phyloP scores from a whole-genome alignment of 1,139 yeast genomes.

The Sugiyamaella castrensis region DNA sequence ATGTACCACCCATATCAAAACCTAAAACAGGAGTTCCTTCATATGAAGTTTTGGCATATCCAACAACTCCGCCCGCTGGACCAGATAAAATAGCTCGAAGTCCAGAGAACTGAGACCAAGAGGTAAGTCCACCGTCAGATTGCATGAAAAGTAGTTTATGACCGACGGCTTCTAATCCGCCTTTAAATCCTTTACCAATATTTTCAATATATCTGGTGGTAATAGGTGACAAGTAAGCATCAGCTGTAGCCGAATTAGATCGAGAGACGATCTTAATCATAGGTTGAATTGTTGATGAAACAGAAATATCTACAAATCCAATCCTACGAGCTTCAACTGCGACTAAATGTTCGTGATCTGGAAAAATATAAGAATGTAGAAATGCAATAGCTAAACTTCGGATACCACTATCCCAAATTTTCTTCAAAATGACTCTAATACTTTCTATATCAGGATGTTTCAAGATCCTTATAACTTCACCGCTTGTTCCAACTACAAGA shows the following conservation, averaged over 20 bases:
- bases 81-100: conserved; percentile 53
- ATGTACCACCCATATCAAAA: conserved; percentile 62
- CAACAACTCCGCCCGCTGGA: conserved; percentile 62
- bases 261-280: conserved; percentile 71
- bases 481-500: conserved; percentile 54
- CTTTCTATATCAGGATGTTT: conserved; percentile 46
- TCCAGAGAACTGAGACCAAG: conserved; percentile 50
- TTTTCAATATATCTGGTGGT: conserved; percentile 58
- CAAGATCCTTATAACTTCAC: conserved; percentile 59
- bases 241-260: conserved; percentile 71
- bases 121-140: conserved; percentile 56
- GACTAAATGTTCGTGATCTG: conserved; percentile 58
- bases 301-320: conserved; percentile 61
- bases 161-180: conserved; percentile 46
- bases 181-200: conserved; percentile 58
- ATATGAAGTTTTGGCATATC: conserved; percentile 50
- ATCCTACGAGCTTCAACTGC: conserved; percentile 56
- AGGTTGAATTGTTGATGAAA: conserved; percentile 65
- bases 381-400: conserved; percentile 65
- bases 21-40: conserved; percentile 42
- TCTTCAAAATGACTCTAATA: conserved; percentile 42
- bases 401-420: conserved; percentile 53
- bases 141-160: conserved; percentile 54
- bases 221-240: conserved; percentile 75
- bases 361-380: conserved; percentile 67